These are phyloP conservation scores for Jatropha curcas DNA, from an alignment of 345 rosid genomes.

Conservation along the genomic window DNA sequence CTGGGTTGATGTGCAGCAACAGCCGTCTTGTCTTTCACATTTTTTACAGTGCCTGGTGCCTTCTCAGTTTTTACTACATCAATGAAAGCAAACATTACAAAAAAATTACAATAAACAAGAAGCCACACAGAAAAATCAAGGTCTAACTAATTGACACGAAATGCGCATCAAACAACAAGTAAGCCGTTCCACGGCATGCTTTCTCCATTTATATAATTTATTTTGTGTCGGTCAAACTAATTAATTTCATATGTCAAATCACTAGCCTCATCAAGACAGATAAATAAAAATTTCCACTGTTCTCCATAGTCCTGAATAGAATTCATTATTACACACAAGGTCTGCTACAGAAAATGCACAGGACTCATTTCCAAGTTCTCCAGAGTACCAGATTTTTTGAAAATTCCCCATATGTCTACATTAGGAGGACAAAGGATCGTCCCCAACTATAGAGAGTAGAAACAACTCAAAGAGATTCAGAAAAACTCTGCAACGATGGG, in stretches of 20 bases:
- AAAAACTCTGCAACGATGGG: not conserved
- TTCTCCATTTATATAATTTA: not conserved
- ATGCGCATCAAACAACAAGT: not conserved
- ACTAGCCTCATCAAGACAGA: not conserved
- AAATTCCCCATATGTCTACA: not conserved
- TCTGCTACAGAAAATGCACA: too few relatives aligned
- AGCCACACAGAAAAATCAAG: not conserved
- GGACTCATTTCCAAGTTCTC: not conserved
- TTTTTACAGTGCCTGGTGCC: slow-evolving; percentile 35
- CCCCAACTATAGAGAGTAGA: not conserved
- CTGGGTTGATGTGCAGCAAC: slow-evolving; percentile 21
- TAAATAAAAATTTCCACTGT: not conserved
- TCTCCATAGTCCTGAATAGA: not conserved
- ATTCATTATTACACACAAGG: too few relatives aligned
- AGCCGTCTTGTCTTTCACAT: slow-evolving; percentile 35
- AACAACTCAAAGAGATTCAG: not conserved
- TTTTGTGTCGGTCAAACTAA: not conserved
- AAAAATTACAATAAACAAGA: not conserved
- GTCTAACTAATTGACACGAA: not conserved
- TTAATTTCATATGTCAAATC: not conserved
- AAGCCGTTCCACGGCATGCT: not conserved
- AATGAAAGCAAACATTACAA: slow-evolving; percentile 11
- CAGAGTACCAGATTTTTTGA: not conserved
- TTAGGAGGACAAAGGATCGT: not conserved
- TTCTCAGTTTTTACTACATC: slow-evolving; percentile 57